Base-by-base conservation (phyloP, 495 filamentous ascomycete genomes). In the Lentithecium fluviatile region DNA sequence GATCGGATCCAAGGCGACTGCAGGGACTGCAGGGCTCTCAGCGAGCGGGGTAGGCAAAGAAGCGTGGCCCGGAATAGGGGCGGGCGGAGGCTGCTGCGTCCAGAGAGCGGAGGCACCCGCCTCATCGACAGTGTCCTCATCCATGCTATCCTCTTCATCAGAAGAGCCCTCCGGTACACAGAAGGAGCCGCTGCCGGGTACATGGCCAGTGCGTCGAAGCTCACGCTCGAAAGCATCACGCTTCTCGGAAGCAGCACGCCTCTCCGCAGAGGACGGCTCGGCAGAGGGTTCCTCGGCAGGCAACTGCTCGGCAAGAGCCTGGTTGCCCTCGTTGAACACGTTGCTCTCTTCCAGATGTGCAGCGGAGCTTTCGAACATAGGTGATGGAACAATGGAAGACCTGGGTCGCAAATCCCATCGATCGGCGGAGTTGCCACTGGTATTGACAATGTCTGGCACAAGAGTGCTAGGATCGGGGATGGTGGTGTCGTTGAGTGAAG, bases 51-150 rank as follows among this genome's bases (percentile, higher is more conserved):
- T 21, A 8, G 60, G 60, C 2, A 64, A 36, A 6, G 52, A 38
- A 19, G 60, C 60, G 34, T 64, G 60, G 4, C 53, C 52, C 13
- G 60, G 60, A 6, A 37, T 52, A 11, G 53, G 53, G 2, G 53
- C 20, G 12, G 53, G 53, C 10, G 53, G 53, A 8, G 53, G 53
- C 19, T 52, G 40, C 25, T 61, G 58, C 11, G 58, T 61, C 58
- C 58, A 61, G 25, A 23, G 10, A 23, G 49, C 45, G 45, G 52
- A 15, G 21, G 46, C 2, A 24, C 26, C 21, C 21, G 45, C n/a
- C 17, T 26, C 23, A 19, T 15, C 12, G 47, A 25, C 24, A 34
- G 21, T 1, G 25, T 20, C 23, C 15, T 48, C 45, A 25, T 38
- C 45, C 17, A 26, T 50, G 23, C 13, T 15, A 2, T 42, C 34